Base-by-base conservation (phyloP, 1,284 basidiomycete species). In the Ganoderma lingzhi region DNA sequence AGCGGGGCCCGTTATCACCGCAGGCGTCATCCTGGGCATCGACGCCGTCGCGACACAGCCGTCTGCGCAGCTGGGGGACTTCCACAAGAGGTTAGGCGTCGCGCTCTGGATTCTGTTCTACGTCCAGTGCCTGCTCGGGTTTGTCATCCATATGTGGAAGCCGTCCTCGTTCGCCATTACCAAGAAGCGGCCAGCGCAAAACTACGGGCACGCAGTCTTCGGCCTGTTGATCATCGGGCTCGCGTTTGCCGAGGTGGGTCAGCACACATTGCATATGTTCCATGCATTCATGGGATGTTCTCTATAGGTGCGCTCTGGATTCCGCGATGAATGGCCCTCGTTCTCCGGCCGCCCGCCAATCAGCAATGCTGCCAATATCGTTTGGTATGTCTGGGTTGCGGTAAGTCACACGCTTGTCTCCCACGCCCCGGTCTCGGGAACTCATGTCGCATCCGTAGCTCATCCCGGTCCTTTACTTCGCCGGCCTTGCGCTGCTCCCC, bases 21-120 rank as follows among this genome's bases (percentile, higher is more conserved):
- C 80, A 56, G 90, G 88, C 17, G 73, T 89, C 44, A 82, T 80
- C 9, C 79, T 90, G 30, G 86, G 88, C 10, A 80, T 88, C 45
- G 78, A 77, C 55, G 82, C 87, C 14, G 85, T 89, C 17, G 76
- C 79, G 72, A 76, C 81, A 58, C 77, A 78, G 5, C 79, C 79
- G 14, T 81, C 78, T n/a, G 30, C 71, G 37, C 85, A 87, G 67
- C 76, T 88, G 23, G 74, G 83, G 70, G 84, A 87, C 66, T 72
- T 77, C 10, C 88, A 92, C 79, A 89, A 89, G 87, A 82, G 83
- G 80, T 83, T 85, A 74, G 92, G 92, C 41, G 76, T 89, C 59
- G 84, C 83, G 6, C 79, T 93, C 55, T 86, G 93, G 70, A 82
- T 84, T 56, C 80, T 93, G n/a, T 89, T 91, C 75, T 53, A 89